Conservation (phyloP, 768 basidiomycete genomes). For the Russula ochroleuca region DNA sequence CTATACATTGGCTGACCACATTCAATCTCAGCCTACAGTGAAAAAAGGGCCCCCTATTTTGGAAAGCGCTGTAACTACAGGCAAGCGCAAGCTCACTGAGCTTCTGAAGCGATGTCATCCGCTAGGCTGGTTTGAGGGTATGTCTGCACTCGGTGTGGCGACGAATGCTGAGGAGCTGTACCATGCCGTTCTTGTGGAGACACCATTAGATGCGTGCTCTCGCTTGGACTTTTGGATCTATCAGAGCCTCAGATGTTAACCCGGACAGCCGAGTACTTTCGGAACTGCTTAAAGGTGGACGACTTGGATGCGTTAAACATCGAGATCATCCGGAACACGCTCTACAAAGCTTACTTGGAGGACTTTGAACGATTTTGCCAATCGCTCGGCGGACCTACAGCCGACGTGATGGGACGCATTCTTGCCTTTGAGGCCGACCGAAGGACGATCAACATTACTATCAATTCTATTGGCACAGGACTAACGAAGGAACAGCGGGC, state of each 20-base stretch:
- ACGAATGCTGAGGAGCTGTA: conserved; percentile 98
- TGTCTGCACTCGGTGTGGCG: conserved; percentile 98
- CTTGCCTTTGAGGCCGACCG: conserved; percentile 96
- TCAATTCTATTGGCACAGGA: conserved; percentile 97
- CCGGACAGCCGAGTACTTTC: conserved; percentile 86
- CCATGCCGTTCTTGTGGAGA: conserved; percentile 95
- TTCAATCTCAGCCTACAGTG: too few species aligned
- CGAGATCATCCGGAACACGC: conserved; percentile 98
- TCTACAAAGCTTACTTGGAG: conserved; percentile 98
- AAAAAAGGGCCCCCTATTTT: too few species aligned
- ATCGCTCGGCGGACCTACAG: conserved; percentile 78
- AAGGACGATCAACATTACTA: conserved; percentile 95
- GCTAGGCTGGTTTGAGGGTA: conserved; percentile 93
- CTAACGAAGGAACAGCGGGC: conserved; percentile 93
- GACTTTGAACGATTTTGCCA: conserved; percentile 87
- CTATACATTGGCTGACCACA: too few species aligned
- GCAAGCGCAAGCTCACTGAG: conserved; percentile 96
- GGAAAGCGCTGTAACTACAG: too few species aligned
- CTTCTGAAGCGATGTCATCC: conserved; percentile 96
- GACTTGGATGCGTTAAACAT: conserved; percentile 99
- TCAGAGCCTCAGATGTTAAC: not conserved
- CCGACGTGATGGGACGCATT: conserved; percentile 87
- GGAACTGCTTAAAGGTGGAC: conserved; percentile 87
- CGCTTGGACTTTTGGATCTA: not conserved
- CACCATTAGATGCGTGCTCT: conserved; percentile 77